Conservation (phyloP, 2,329 filamentous ascomycete genomes). For the Decorospora gaudefroyi region DNA sequence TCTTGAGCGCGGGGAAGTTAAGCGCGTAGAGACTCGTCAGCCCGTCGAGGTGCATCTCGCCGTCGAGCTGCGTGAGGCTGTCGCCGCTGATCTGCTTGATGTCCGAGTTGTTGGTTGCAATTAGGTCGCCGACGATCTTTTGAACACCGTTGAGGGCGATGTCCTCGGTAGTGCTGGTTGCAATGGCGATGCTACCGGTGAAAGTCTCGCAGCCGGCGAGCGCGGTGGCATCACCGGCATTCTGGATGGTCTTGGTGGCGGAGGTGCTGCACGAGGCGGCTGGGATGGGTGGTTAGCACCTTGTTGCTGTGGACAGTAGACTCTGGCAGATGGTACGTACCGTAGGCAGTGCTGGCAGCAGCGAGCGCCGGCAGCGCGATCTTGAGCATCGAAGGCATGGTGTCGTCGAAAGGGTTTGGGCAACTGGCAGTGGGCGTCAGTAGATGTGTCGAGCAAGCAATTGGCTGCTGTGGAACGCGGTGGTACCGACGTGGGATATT, state of each 20-base stretch:
- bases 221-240: slow-evolving; percentile 61
- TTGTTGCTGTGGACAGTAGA: not conserved
- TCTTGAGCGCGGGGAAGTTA: slow-evolving; percentile 66
- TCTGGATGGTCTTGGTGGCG: slow-evolving; percentile 63
- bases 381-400: slow-evolving; percentile 59
- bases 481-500: slow-evolving; percentile 43
- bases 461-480: slow-evolving; percentile 16
- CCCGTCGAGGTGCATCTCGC: slow-evolving; percentile 70
- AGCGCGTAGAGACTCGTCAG: slow-evolving; percentile 71
- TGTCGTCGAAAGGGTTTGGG: slow-evolving; percentile 25
- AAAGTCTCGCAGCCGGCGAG: slow-evolving; percentile 70
- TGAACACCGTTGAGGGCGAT: slow-evolving; percentile 67
- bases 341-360: slow-evolving; percentile 57
- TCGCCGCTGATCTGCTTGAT: slow-evolving; percentile 67
- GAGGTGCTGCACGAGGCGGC: slow-evolving; percentile 49
- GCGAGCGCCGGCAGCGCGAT: slow-evolving; percentile 62
- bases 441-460: slow-evolving; percentile 22
- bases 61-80: slow-evolving; percentile 67
- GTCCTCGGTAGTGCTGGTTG: slow-evolving; percentile 57
- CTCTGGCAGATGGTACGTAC: slow-evolving; percentile 44
- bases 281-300: slow-evolving; percentile 26
- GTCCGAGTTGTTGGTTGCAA: slow-evolving; percentile 59
- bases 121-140: slow-evolving; percentile 62
- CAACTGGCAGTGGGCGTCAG: slow-evolving; percentile 37
- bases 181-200: slow-evolving; percentile 69